Conservation (phyloP, 495 filamentous ascomycete genomes). For the Thermothielavioides terrestris region DNA sequence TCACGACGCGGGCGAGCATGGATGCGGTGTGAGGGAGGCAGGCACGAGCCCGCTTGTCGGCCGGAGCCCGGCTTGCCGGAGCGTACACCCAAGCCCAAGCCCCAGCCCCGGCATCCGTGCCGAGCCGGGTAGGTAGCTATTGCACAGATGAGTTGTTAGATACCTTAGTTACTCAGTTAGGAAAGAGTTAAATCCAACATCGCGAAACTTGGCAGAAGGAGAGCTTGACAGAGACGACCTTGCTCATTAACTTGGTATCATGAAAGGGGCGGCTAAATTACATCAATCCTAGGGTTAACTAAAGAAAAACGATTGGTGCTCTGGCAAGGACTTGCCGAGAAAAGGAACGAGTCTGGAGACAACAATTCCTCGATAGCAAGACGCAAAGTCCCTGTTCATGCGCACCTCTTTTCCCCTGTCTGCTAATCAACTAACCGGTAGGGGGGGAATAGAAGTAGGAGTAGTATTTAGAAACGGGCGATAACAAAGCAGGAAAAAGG, state of each 20-base stretch:
- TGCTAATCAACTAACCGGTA: neutral
- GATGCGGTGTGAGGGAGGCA: slow-evolving; percentile 68
- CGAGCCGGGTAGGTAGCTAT: too few species aligned
- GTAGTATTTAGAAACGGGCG: neutral
- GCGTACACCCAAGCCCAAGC: too few species aligned
- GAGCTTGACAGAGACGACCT: slow-evolving; percentile 20
- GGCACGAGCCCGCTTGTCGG: too few species aligned
- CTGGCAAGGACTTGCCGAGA: slow-evolving; percentile 6
- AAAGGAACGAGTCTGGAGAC: slow-evolving; percentile 2
- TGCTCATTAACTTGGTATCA: slow-evolving; percentile 41
- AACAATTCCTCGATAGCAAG: too few species aligned
- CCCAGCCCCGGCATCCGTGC: too few species aligned
- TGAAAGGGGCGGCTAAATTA: slow-evolving; percentile 37
- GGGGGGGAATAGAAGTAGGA: neutral
- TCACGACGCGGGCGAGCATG: slow-evolving; percentile 79
- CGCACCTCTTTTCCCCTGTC: slow-evolving; percentile 3
- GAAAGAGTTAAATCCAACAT: too few species aligned
- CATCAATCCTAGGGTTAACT: slow-evolving; percentile 34
- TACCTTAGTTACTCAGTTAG: too few species aligned
- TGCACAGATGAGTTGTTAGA: too few species aligned
- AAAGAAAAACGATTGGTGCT: slow-evolving; percentile 15
- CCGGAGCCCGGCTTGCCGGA: too few species aligned
- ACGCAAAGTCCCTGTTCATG: too few species aligned
- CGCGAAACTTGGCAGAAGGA: too few species aligned
- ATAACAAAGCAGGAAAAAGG: neutral